phyloP scores from a whole-genome alignment of 2,329 filamentous ascomycete genomes.

The Epichloe baconii region DNA sequence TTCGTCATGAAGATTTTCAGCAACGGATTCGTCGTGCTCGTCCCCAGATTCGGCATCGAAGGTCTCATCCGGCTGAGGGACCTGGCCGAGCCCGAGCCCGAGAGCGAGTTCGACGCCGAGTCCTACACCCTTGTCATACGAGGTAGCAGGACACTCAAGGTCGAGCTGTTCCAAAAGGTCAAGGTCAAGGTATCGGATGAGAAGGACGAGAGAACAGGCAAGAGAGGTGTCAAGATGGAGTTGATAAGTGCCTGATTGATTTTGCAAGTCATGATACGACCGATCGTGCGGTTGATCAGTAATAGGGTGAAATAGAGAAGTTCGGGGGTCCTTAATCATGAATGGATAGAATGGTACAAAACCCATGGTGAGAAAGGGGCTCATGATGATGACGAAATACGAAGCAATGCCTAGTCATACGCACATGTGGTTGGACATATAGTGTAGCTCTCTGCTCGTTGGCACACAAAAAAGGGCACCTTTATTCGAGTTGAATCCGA shows the following conservation, averaged over 20 bases:
- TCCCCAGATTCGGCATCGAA: conserved; percentile 92
- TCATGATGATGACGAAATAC: too few relatives aligned
- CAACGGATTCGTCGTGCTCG: conserved; percentile 94
- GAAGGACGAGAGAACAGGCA: conserved; percentile 90
- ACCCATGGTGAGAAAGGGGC: too few relatives aligned
- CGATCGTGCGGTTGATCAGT: too few relatives aligned
- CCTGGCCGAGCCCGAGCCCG: conserved; percentile 63
- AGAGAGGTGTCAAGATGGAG: conserved; percentile 77
- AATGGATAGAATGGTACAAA: too few relatives aligned
- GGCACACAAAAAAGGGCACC: not conserved
- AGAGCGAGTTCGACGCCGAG: conserved; percentile 74
- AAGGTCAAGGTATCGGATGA: conserved; percentile 80
- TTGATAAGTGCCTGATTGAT: conserved; percentile 20
- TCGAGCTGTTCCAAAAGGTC: conserved; percentile 89
- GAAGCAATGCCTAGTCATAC: too few relatives aligned
- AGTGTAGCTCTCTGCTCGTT: too few relatives aligned
- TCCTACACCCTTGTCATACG: conserved; percentile 60
- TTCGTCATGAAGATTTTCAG: conserved; percentile 97
- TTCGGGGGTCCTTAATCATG: too few relatives aligned
- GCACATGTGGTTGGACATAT: too few relatives aligned
- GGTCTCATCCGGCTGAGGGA: conserved; percentile 78
- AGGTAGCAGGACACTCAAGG: conserved; percentile 40
- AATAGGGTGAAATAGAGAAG: too few relatives aligned
- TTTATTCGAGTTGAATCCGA: not conserved
- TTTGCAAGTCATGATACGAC: not conserved